phyloP scores from a whole-genome alignment of 345 rosid species.

The Eucalyptus microcorys region DNA sequence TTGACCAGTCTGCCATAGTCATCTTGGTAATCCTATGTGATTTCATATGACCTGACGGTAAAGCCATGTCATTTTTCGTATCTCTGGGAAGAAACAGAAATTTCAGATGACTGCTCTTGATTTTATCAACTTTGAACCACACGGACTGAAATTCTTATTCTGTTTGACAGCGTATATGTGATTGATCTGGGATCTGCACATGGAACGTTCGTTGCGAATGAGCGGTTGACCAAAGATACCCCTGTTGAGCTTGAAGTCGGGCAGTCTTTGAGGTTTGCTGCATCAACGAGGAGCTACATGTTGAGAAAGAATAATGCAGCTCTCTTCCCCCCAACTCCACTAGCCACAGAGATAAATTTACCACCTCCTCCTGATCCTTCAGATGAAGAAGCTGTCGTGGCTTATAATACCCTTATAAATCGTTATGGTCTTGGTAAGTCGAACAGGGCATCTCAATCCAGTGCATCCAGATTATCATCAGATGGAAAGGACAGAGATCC shows the following conservation, averaged over 20 bases:
- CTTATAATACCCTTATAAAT: slow-evolving; percentile 76
- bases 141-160: not conserved
- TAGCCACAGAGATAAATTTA: slow-evolving; percentile 52
- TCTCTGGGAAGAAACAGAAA: not conserved
- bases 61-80: not conserved
- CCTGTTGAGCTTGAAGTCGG: slow-evolving; percentile 65
- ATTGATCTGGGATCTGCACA: slow-evolving; percentile 75
- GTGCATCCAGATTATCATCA: slow-evolving; percentile 6
- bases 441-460: slow-evolving; percentile 2
- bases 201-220: slow-evolving; percentile 90
- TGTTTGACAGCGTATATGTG: slow-evolving; percentile 47
- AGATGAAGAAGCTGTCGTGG: slow-evolving; percentile 78
- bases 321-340: slow-evolving; percentile 54
- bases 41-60: not conserved
- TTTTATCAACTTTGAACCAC: not conserved
- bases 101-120: not conserved
- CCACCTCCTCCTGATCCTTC: slow-evolving; percentile 73
- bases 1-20: not conserved
- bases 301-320: slow-evolving; percentile 79
- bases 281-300: slow-evolving; percentile 77
- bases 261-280: slow-evolving; percentile 86
- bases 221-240: slow-evolving; percentile 62
- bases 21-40: not conserved
- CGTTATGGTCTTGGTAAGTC: slow-evolving; percentile 52
- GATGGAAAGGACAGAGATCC: slow-evolving; percentile 7